These are phyloP conservation scores for Cyclotella choctawhatcheeana DNA, from an alignment of 108 stramenopile genomes.

Conservation along the genomic window DNA sequence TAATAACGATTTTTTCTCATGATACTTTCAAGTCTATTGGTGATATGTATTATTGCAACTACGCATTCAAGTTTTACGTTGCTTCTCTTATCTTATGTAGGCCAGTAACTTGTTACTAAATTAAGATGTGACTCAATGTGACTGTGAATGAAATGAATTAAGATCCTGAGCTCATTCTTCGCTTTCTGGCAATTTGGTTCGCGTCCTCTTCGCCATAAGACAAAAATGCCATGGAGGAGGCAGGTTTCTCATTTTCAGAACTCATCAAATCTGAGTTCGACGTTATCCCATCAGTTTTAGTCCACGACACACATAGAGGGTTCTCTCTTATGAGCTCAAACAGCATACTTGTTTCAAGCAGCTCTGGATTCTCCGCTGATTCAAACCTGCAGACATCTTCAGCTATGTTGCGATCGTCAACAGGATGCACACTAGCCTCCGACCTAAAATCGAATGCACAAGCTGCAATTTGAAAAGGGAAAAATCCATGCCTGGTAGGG, in stretches of 20 bases:
- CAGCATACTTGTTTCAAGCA: constrained; percentile 41
- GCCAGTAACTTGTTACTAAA: not conserved
- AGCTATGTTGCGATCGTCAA: not conserved
- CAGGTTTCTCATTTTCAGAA: not conserved
- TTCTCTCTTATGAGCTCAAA: constrained; percentile 37
- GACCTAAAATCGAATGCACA: constrained; percentile 5
- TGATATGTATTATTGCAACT: too few species aligned
- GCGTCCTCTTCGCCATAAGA: not conserved
- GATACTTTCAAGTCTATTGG: too few species aligned
- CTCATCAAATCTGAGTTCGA: not conserved
- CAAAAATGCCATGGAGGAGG: not conserved
- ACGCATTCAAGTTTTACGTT: too few species aligned
- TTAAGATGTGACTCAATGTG: not conserved
- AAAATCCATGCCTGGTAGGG: constrained; percentile 35
- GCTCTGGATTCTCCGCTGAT: not conserved
- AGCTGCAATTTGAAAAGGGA: constrained; percentile 46
- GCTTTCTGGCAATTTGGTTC: not conserved
- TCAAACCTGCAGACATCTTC: not conserved
- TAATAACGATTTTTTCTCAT: too few species aligned
- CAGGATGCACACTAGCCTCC: not conserved
- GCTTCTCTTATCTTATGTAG: too few species aligned
- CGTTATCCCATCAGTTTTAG: not conserved
- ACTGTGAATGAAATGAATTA: not conserved
- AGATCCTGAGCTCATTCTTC: not conserved
- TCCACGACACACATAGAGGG: constrained; percentile 41